These are phyloP conservation scores for Hypoxylon rickii DNA, from an alignment of 495 filamentous ascomycete species.

Conservation along the genomic window DNA sequence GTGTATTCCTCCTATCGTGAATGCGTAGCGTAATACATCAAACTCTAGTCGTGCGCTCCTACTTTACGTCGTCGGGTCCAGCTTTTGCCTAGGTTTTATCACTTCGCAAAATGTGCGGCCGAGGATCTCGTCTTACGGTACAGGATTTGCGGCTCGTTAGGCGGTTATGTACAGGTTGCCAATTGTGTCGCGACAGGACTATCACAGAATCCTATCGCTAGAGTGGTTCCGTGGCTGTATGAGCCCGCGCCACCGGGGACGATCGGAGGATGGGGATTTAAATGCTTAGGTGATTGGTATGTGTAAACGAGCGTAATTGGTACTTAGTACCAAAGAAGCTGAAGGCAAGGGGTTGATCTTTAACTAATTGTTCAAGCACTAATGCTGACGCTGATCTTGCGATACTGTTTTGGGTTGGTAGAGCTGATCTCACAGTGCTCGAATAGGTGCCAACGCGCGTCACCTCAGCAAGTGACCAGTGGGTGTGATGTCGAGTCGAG, in stretches of 20 bases:
- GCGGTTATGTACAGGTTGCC: background rate
- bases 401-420: constrained; percentile 3
- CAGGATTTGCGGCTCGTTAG: background rate
- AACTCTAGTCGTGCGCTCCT: constrained; percentile 10
- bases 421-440: constrained; percentile 16
- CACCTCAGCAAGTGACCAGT: background rate
- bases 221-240: constrained; percentile 11
- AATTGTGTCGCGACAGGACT: constrained; percentile 18
- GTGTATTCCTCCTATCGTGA: constrained; percentile 24
- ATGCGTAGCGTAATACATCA: constrained; percentile 28
- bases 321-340: constrained; percentile 55
- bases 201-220: constrained; percentile 20
- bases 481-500: background rate
- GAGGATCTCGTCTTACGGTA: constrained; percentile 7
- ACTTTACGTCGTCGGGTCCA: background rate
- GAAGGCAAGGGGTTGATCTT: constrained; percentile 11
- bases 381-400: constrained; percentile 30
- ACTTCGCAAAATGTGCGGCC: background rate
- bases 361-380: constrained; percentile 6
- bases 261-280: constrained; percentile 14
- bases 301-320: constrained; percentile 66
- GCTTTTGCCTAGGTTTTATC: constrained; percentile 10
- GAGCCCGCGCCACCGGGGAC: constrained; percentile 8
- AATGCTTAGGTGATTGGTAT: constrained; percentile 9
- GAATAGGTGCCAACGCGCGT: background rate